phyloP scores from a whole-genome alignment of 805 yeast genomes.

The Candida berthetii region DNA sequence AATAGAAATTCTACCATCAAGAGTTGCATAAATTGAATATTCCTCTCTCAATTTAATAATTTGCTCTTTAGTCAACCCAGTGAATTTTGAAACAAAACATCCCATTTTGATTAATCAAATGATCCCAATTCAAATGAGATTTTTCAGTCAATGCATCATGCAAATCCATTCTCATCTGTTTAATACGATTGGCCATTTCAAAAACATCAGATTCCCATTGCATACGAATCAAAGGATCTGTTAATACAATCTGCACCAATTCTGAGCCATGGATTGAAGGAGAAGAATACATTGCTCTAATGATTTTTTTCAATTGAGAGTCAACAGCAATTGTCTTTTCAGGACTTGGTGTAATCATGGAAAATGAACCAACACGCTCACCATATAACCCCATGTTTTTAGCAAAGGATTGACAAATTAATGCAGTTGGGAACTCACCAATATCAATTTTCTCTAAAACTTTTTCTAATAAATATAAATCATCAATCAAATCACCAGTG shows the following conservation, averaged over 20 bases:
- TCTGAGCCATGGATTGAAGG: slow-evolving; percentile 95
- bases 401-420: slow-evolving; percentile 87
- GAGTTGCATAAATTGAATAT: slow-evolving; percentile 77
- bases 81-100: slow-evolving; percentile 96
- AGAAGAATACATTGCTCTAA: slow-evolving; percentile 84
- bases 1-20: slow-evolving; percentile 87
- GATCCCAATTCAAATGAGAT: slow-evolving; percentile 74
- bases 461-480: slow-evolving; percentile 49
- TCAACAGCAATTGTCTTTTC: slow-evolving; percentile 46
- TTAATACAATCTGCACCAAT: slow-evolving; percentile 73
- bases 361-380: slow-evolving; percentile 85
- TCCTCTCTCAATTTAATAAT: slow-evolving; percentile 64
- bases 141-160: slow-evolving; percentile 50
- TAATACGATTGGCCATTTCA: slow-evolving; percentile 74
- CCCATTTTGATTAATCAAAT: slow-evolving; percentile 83
- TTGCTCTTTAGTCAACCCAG: slow-evolving; percentile 71
- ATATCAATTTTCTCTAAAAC: slow-evolving; percentile 31
- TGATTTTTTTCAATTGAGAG: slow-evolving; percentile 77
- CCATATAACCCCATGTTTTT: slow-evolving; percentile 95
- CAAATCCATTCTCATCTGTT: slow-evolving; percentile 60
- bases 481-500: slow-evolving; percentile 74
- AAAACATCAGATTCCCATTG: slow-evolving; percentile 83
- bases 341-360: slow-evolving; percentile 51
- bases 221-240: slow-evolving; percentile 46
- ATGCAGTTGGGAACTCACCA: slow-evolving; percentile 43